Evolutionary conservation across 768 basidiomycete genomes (phyloP), one percentile per base, ranked within the genome.

Genomic region (Lactarius tabidus): DNA sequence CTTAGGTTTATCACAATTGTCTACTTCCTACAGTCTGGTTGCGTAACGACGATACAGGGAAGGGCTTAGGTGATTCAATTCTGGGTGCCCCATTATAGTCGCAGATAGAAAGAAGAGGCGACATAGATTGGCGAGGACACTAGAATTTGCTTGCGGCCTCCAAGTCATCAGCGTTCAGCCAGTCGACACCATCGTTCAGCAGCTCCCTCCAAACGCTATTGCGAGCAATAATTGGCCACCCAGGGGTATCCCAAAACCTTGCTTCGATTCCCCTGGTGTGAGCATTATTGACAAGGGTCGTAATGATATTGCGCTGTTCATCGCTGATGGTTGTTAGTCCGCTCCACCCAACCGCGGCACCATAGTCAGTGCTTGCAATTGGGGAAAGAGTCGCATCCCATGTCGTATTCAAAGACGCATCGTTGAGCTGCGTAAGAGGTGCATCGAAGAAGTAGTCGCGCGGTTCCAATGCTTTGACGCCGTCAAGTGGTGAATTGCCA

Each of bases 391-490:
- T 78, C 8, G 72, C 67, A 61, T 78, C 76, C 76, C 78, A 82
- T 14, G 75, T 78, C 28, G 74, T 75, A 63, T 79, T 79, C 10
- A 74, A 62, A 2, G 73, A 71, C 18, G 74, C 73, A 63, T 74
- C 74, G 39, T 68, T 73, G 23, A 84, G 74, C 31, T 73, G 74
- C n/a, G 74, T 76, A 61, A 84, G 73, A 8, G 81, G 83, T 26
- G 80, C 83, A 68, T 84, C 82, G 71, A 81, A 83, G 72, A 84
- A 83, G 55, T 81, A 72, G 68, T 83, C 80, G 18, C 83, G 74
- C 15, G 80, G 79, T n/a, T 72, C 71, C 29, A 82, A 75, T 2
- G 75, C 77, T 67, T 78, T 76, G 57, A 84, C 77, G 12, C 74
- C 76, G 38, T 78, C 78, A 9, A 84, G 74, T 31, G 81, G 83